A percentile compares a stretch with the other conserved stretches of the same genome.
Evolutionary conservation across 2,329 filamentous ascomycete genomes (phyloP).

Genomic region (Clarireedia paspali): DNA sequence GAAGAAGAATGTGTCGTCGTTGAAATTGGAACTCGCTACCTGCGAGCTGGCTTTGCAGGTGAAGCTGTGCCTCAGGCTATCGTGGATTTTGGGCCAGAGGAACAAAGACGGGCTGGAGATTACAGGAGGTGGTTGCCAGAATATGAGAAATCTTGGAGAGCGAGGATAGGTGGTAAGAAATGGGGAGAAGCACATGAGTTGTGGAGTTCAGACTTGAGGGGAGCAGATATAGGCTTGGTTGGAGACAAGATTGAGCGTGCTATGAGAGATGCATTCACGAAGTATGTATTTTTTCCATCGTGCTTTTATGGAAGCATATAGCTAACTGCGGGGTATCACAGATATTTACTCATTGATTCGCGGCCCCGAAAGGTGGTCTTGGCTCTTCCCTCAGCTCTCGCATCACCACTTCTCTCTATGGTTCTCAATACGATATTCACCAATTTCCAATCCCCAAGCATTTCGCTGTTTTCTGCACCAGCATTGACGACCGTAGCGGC

Average conservation of each 20-base stretch:
- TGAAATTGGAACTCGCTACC: slow-evolving; percentile 71
- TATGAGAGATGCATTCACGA: slow-evolving; percentile 73
- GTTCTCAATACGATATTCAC: slow-evolving; percentile 72
- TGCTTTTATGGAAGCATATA: slow-evolving; percentile 7
- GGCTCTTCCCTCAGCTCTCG: slow-evolving; percentile 68
- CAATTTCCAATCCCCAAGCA: slow-evolving; percentile 68
- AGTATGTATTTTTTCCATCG: slow-evolving; percentile 49
- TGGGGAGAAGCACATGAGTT: slow-evolving; percentile 66
- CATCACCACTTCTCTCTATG: slow-evolving; percentile 69
- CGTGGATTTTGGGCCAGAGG: slow-evolving; percentile 65
- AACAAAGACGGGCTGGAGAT: slow-evolving; percentile 72
- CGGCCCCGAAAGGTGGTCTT: slow-evolving; percentile 68
- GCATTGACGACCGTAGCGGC: slow-evolving; percentile 69
- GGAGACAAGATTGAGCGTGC: slow-evolving; percentile 81
- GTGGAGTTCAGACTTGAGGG: slow-evolving; percentile 68
- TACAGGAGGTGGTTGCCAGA: slow-evolving; percentile 62
- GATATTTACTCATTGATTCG: slow-evolving; percentile 62
- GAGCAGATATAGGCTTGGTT: slow-evolving; percentile 69
- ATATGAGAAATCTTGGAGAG: slow-evolving; percentile 42
- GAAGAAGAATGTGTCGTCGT: slow-evolving; percentile 83
- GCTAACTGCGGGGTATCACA: slow-evolving; percentile 26
- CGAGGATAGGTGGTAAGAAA: slow-evolving; percentile 36
- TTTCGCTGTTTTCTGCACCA: slow-evolving; percentile 73
- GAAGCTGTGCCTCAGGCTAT: slow-evolving; percentile 68
- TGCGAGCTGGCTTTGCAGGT: slow-evolving; percentile 81